Evolutionary conservation across 805 yeast species (phyloP), one percentile per base, ranked within the genome.

Genomic region (Candida ponderosae): DNA sequence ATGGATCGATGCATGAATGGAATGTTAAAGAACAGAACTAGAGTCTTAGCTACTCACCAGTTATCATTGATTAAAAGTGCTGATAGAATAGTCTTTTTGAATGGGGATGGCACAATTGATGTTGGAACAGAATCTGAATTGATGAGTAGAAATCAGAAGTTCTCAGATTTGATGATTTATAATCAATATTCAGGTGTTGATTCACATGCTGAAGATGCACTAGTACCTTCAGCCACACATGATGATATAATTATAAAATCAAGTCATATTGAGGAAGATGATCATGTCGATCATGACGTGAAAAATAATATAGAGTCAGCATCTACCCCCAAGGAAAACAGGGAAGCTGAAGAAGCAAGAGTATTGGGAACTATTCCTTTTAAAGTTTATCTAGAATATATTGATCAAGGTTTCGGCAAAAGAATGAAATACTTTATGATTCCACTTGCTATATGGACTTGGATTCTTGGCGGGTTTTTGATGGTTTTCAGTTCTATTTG

Each of bases 41-140:
- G 87, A 43, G 47, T 83, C 21, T 64, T 82, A 55, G 87, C 88
- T 4, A 83, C 93, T 0, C 93, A 82, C 54, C 89, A 83, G 54
- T 63, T 83, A 41, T 72, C 81, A 26, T 64, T 81, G 42, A 68
- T 82, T 40, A 65, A 68, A 14, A 57, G 68, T 34, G 88, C 88
- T 10, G 82, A 79, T 53, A 62, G 75, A 30, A 63, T 82, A 28
- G 62, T 83, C 4, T 81, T 76, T 43, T 56, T 81, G 48, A 66
- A 69, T 40, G 32, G 36, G 10, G 74, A 72, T 43, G 83, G 85
- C 2, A 48, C 70, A 1, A 57, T 74, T 15, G 65, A 62, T 36
- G 49, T 66, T 16, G 88, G 82, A 6, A 63, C 79, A 1, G 57
- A 68, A 20, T 68, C 63, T 1, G 75, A 75, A 35, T 57, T 81